Percentiles rank a stretch among this genome's conserved stretches.
Evolutionary conservation across 2,329 filamentous ascomycete species (phyloP).

Genomic region (Metarhizium robertsii): DNA sequence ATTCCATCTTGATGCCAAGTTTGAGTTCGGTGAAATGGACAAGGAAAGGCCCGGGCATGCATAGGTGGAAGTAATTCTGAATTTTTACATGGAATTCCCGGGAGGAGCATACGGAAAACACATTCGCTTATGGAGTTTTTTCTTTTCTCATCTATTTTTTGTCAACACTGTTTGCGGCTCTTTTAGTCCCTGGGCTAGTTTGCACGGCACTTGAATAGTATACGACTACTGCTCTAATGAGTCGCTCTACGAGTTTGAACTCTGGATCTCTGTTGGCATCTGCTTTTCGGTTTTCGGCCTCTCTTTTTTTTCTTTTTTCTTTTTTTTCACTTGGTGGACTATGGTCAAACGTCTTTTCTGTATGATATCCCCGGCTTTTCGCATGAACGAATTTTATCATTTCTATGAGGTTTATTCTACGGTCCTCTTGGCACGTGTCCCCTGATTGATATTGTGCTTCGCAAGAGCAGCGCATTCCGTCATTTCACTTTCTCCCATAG

Average conservation of each 20-base stretch:
- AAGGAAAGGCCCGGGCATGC: neutral
- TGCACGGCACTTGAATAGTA: neutral
- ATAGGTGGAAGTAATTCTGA: neutral
- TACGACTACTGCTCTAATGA: neutral
- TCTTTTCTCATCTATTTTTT: no score
- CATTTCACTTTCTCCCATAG: conserved; percentile 23
- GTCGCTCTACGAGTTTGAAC: neutral
- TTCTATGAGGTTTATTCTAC: no score
- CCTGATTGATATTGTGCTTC: no score
- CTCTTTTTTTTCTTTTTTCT: neutral
- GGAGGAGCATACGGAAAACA: neutral
- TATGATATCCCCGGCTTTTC: neutral
- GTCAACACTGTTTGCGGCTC: neutral
- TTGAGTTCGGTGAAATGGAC: neutral
- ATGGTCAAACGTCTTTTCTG: neutral
- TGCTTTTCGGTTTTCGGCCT: neutral
- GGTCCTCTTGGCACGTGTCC: no score
- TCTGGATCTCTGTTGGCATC: neutral
- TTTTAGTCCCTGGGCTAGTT: neutral
- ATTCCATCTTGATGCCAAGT: neutral
- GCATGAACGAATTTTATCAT: no score
- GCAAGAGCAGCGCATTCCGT: no score
- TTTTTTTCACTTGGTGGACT: neutral
- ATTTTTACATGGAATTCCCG: conserved; percentile 4
- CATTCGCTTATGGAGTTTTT: neutral